phyloP scores from a whole-genome alignment of 2,329 filamentous ascomycete genomes.

The Cercospora sp. region DNA sequence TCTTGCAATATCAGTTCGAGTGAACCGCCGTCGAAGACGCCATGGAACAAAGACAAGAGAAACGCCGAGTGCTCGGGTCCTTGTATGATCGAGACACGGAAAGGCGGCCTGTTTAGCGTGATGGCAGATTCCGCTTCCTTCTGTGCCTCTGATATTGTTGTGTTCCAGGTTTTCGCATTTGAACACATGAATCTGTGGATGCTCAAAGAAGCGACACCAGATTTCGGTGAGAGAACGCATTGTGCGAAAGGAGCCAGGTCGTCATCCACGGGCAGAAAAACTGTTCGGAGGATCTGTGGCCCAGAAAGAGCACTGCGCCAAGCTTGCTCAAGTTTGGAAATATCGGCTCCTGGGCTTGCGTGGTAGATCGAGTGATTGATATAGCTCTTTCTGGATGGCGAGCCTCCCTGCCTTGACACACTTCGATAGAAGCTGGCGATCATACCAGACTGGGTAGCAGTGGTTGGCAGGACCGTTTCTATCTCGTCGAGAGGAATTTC shows the following conservation, averaged over 20 bases:
- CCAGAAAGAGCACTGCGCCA: background rate
- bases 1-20: background rate
- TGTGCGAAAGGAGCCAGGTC: background rate
- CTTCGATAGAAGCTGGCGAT: constrained; percentile 66
- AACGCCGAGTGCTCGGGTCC: background rate
- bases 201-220: background rate
- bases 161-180: background rate
- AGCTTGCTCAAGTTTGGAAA: background rate
- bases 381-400: background rate
- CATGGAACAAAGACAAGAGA: background rate
- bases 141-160: background rate
- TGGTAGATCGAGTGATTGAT: background rate
- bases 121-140: background rate
- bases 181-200: background rate
- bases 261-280: background rate
- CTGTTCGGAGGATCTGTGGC: background rate
- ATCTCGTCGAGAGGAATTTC: constrained; percentile 17
- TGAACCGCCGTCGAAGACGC: background rate
- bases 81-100: background rate
- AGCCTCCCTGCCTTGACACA: constrained; percentile 23
- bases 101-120: background rate
- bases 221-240: background rate
- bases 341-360: background rate
- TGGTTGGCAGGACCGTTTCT: constrained; percentile 60
- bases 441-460: constrained; percentile 75